Base-by-base conservation (phyloP, 2,329 filamentous ascomycete genomes). In the Alternaria viburni region DNA sequence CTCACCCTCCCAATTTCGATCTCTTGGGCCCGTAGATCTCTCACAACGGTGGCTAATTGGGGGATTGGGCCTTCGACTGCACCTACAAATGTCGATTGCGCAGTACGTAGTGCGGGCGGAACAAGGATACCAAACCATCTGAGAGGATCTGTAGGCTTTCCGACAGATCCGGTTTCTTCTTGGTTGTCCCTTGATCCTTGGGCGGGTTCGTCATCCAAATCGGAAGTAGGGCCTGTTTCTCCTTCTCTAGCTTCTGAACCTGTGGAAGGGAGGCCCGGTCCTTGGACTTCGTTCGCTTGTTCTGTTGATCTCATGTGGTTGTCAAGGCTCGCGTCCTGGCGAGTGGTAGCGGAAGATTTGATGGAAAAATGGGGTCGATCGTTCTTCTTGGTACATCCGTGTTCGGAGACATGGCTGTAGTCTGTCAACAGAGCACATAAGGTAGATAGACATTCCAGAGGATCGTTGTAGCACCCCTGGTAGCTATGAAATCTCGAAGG, bases 21-120 rank as follows among this genome's bases (percentile, higher is more conserved):
- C 81, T 93, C 91, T 6, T 92, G 75, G n/a, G 80, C 80, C 13
- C 83, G 82, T 86, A 95, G 88, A 71, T 88, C 85, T 26, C 83
- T 83, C 36, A 84, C 83, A n/a, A 91, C 77, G 1, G 84, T 85
- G 7, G 84, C 84, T 9, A 93, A 80, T 43, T 80, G 79, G 1
- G 88, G 86, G 3, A 93, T 78, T 4, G 90, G 76, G 0, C 84
- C 78, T 58, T 89, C 86, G 4, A 93, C 83, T 0, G 84, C 84
- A 41, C 82, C 73, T 23, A 87, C 73, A 55, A 91, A 89, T 15
- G 86, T 83, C 0, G 73, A 69, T 76, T 93, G 91, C 3, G 91
- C 88, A 21, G 83, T 80, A 11, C 84, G 81, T 12, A 88, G 75
- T 11, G 83, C 73, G 10, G 79, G 80, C 1, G 85, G 85, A 0